A percentile compares a stretch with the other conserved stretches of the same genome.
phyloP scores from a whole-genome alignment of 768 basidiomycete species.

The Pleurotus eryngii region DNA sequence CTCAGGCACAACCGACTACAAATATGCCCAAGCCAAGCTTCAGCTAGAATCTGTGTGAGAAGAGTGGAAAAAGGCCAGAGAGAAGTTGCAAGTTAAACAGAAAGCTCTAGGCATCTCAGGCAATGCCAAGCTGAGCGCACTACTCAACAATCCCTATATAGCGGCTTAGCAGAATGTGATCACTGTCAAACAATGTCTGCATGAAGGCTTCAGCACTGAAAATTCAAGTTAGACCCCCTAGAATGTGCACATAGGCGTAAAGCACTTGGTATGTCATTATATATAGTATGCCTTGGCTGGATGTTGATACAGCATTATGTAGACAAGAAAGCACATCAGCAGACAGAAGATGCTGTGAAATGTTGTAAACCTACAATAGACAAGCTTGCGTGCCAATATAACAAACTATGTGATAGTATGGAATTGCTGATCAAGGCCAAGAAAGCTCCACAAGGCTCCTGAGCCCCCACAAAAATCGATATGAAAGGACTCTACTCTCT shows the following conservation, averaged over 20 bases:
- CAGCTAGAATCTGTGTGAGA: background rate
- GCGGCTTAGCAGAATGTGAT: constrained; percentile 10
- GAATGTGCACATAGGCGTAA: constrained; percentile 1
- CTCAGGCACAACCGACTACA: background rate
- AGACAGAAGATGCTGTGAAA: constrained; percentile 14
- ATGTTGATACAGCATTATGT: background rate
- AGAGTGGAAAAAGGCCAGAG: background rate
- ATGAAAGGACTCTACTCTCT: constrained; percentile 19
- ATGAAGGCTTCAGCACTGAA: constrained; percentile 13
- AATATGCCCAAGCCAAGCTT: background rate
- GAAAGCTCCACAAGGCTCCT: constrained; percentile 10
- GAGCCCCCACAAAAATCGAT: constrained; percentile 15
- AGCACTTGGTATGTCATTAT: constrained; percentile 10
- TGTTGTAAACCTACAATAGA: constrained; percentile 14
- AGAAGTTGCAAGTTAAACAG: background rate
- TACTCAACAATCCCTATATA: background rate
- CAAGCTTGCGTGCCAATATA: constrained; percentile 15
- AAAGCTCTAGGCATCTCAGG: background rate
- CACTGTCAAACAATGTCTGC: constrained; percentile 14
- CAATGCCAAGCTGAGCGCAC: background rate
- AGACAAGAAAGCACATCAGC: constrained; percentile 18
- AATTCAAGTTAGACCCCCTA: constrained; percentile 16
- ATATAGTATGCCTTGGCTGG: background rate
- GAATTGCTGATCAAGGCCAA: constrained; percentile 12
- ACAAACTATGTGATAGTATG: constrained; percentile 18